Conservation (phyloP, 352 stramenopile genomes). For the Phytophthora fragariaefolia region DNA sequence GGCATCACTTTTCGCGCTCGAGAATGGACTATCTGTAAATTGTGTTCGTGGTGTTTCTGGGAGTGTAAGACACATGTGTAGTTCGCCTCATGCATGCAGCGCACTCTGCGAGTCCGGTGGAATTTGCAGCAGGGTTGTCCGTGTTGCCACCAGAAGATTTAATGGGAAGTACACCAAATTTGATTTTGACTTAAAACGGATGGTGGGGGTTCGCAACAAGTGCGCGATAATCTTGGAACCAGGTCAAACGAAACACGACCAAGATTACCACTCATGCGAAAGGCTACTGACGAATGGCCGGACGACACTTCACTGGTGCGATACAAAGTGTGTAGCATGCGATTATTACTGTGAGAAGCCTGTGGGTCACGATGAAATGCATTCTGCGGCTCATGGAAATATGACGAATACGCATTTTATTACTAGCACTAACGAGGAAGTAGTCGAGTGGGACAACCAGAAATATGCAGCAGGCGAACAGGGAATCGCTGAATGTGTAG, state of each 20-base stretch:
- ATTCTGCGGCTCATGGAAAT: slow-evolving; percentile 38
- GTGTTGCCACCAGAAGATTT: not conserved
- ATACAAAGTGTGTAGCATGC: slow-evolving; percentile 26
- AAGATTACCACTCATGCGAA: not conserved
- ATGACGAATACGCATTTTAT: slow-evolving; percentile 43
- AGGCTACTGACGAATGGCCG: not conserved
- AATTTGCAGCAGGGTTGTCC: slow-evolving; percentile 23
- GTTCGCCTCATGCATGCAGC: slow-evolving; percentile 17
- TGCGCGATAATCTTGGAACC: not conserved
- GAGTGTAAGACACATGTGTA: slow-evolving; percentile 23
- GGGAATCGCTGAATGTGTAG: slow-evolving; percentile 43
- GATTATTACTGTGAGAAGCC: slow-evolving; percentile 39
- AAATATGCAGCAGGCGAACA: slow-evolving; percentile 32
- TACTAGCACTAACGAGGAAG: slow-evolving; percentile 13
- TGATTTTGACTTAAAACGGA: not conserved
- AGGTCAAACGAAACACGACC: not conserved
- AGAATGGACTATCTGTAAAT: not conserved
- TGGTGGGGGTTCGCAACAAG: slow-evolving; percentile 3
- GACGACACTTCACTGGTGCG: slow-evolving; percentile 27
- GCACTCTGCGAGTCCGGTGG: slow-evolving; percentile 23
- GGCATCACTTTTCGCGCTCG: not conserved
- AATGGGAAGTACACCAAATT: not conserved
- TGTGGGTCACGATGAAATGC: slow-evolving; percentile 26
- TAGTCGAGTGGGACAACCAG: slow-evolving; percentile 14
- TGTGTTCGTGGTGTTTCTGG: not conserved